Percentiles rank a stretch among this genome's conserved stretches.
Conservation (phyloP, 2,329 filamentous ascomycete species). For the Cladosporium sphaerospermum region DNA sequence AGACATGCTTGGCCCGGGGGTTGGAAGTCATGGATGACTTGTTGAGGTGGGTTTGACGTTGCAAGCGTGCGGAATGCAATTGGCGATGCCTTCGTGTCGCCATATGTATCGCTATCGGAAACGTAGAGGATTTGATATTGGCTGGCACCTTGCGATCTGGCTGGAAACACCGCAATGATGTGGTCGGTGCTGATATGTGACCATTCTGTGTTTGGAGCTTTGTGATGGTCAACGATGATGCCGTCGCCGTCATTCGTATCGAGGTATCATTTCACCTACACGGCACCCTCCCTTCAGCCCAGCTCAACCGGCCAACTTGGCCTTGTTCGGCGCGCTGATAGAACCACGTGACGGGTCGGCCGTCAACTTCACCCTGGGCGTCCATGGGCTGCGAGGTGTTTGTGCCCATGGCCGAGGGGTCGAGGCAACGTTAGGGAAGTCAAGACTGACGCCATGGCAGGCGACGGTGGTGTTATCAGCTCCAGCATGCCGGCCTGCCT, state of each 20-base stretch:
- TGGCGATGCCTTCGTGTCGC: constrained; percentile 16
- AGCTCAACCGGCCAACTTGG: constrained; percentile 18
- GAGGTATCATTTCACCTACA: constrained; percentile 12
- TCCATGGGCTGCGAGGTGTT: constrained; percentile 16
- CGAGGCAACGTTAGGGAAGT: not conserved
- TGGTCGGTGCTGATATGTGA: constrained; percentile 15
- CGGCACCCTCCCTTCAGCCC: constrained; percentile 19
- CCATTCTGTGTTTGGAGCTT: constrained; percentile 17
- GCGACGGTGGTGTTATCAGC: constrained; percentile 6
- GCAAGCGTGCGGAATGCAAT: constrained; percentile 18
- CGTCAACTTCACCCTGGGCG: constrained; percentile 21
- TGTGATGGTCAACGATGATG: not conserved
- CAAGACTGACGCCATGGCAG: constrained; percentile 2
- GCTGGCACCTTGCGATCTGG: constrained; percentile 4
- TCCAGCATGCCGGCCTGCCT: not conserved
- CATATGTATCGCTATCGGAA: constrained; percentile 15
- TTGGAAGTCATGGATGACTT: constrained; percentile 19
- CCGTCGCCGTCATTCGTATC: not conserved
- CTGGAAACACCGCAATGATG: constrained; percentile 22
- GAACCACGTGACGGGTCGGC: constrained; percentile 21
- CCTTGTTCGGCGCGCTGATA: constrained; percentile 18
- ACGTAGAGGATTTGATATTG: constrained; percentile 23
- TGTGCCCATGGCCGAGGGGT: constrained; percentile 16
- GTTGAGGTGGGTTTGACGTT: constrained; percentile 20
- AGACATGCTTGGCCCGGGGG: constrained; percentile 16